Evolutionary conservation across 768 basidiomycete species (phyloP), one percentile per base, ranked within the genome.

Genomic region (Neoboletus magnificus): DNA sequence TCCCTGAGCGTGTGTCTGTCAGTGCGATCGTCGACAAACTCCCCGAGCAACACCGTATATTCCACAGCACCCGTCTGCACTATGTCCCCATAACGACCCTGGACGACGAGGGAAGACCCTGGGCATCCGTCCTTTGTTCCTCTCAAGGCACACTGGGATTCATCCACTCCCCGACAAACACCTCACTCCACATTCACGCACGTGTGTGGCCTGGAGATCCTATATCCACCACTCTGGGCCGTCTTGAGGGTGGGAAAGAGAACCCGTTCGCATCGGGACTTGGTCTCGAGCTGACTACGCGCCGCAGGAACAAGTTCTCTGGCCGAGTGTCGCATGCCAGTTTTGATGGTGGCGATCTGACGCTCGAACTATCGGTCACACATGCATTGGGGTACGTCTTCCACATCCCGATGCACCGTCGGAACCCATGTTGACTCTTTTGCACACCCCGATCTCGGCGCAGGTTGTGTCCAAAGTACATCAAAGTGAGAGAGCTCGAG

Each of bases 401-500:
- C n/a, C 20, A 25, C 50, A 53, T 25, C 42, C 33, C 37, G 18
- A 50, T 41, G 23, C 23, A 0, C 10, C 32, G 25, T 23, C 18
- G 16, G n/a, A 50, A 20, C 5, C 9, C 5, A 7, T 33, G 39
- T 22, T 58, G 30, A 57, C 30, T 58, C 23, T 18, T 42, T 27
- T 27, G 13, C 10, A 6, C 11, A 44, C 25, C 4, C 4, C 18
- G 16, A 4, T 25, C 7, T 18, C 4, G n/a, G 18, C 12, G 12
- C 48, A 85, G 84, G 30, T 81, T 84, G 57, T 86, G 83, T 64
- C 85, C 84, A 9, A 86, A 86, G 62, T 86, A 86, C 52, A 86
- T 85, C 62, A 82, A 77, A 47, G 63, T 78, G 43, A 77, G 83
- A 9, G 74, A 79, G 7, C 65, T 86, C 10, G 62, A 68, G 13